Evolutionary conservation across 352 stramenopile species (phyloP).

Genomic region (Phytophthora vignae): DNA sequence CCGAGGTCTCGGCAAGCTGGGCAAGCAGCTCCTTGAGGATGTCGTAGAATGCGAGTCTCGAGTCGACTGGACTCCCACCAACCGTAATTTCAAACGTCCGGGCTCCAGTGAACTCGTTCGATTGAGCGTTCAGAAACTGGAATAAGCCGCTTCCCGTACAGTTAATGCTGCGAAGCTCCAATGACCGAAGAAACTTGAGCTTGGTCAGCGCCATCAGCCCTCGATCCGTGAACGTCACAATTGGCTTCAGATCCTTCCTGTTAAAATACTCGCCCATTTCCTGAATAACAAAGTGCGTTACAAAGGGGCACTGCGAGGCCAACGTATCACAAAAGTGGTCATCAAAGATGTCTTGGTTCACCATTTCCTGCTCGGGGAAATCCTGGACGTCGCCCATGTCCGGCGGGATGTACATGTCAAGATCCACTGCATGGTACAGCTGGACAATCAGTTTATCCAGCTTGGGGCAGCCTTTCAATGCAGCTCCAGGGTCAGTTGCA

Average conservation of each 20-base stretch:
- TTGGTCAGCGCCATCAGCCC: conserved; percentile 37
- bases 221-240: conserved; percentile 42
- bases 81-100: conserved; percentile 41
- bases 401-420: background rate
- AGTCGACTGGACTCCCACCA: conserved; percentile 24
- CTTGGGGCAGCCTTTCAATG: conserved; percentile 36
- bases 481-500: conserved; percentile 28
- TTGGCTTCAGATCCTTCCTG: conserved; percentile 25
- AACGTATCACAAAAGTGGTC: conserved; percentile 40
- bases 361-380: conserved; percentile 33
- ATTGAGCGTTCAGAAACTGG: conserved; percentile 40
- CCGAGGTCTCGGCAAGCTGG: conserved; percentile 2
- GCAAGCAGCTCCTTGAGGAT: conserved; percentile 16
- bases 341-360: conserved; percentile 40
- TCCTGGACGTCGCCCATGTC: conserved; percentile 11
- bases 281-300: conserved; percentile 33
- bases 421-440: conserved; percentile 40
- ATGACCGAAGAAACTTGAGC: conserved; percentile 37
- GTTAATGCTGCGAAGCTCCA: conserved; percentile 45
- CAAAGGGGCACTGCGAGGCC: conserved; percentile 23
- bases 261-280: conserved; percentile 44
- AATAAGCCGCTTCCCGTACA: conserved; percentile 43
- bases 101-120: conserved; percentile 30
- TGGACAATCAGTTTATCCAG: conserved; percentile 34
- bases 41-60: conserved; percentile 39